These are phyloP conservation scores for Pestalotiopsis sp. DNA, from an alignment of 2,329 filamentous ascomycete genomes.

Conservation along the genomic window DNA sequence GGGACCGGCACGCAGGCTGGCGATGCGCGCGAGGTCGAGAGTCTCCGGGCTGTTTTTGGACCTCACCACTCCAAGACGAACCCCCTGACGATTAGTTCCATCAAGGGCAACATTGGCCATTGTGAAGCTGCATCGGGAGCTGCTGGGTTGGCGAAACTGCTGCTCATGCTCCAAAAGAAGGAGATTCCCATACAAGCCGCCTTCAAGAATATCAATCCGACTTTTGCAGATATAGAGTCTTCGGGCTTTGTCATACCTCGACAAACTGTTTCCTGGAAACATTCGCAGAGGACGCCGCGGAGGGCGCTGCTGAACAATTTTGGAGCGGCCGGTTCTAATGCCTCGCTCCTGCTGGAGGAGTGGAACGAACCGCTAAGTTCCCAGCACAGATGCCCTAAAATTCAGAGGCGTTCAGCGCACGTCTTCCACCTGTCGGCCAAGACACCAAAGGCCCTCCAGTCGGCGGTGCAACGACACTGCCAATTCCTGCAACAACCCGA, in stretches of 20 bases:
- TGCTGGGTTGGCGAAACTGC: constrained; percentile 32
- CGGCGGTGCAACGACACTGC: constrained; percentile 16
- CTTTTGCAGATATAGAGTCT: constrained; percentile 22
- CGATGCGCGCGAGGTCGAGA: constrained; percentile 27
- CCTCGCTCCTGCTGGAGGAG: constrained; percentile 22
- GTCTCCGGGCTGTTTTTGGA: constrained; percentile 20
- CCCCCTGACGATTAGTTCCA: constrained; percentile 24
- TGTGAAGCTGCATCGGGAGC: constrained; percentile 32
- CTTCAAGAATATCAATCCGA: constrained; percentile 29
- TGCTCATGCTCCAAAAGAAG: constrained; percentile 33
- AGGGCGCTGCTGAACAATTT: constrained; percentile 36
- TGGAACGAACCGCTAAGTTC: not conserved
- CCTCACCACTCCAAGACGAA: constrained; percentile 1
- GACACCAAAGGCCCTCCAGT: constrained; percentile 12
- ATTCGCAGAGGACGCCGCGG: constrained; percentile 5
- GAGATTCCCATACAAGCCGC: constrained; percentile 26
- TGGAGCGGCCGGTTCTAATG: constrained; percentile 35
- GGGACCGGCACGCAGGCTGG: constrained; percentile 41
- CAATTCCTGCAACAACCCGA: constrained; percentile 12
- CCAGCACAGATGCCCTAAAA: not conserved
- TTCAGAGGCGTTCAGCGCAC: constrained; percentile 12
- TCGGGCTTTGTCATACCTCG: constrained; percentile 13
- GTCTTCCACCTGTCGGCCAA: constrained; percentile 20
- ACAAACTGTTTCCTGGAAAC: constrained; percentile 8
- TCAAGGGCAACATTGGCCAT: constrained; percentile 35